Percentiles rank a stretch among this genome's conserved stretches.
These are phyloP conservation scores for Leccinum ochraceum DNA, from an alignment of 768 basidiomycete species.

Conservation along the genomic window DNA sequence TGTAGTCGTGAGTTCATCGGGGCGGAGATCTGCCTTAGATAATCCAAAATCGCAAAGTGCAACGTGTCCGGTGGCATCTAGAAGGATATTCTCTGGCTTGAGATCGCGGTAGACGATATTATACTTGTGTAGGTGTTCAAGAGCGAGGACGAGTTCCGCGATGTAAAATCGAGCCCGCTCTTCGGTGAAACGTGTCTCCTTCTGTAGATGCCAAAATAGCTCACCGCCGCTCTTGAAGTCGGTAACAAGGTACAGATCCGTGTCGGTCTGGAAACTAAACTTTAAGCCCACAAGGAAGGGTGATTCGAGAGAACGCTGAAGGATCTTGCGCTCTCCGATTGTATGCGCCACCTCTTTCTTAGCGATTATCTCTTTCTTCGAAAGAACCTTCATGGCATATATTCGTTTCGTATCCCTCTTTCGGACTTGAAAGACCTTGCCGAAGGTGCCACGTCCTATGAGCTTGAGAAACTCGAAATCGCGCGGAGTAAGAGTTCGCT, in stretches of 20 bases:
- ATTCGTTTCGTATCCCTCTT: slow-evolving; percentile 98
- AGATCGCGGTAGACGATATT: slow-evolving; percentile 96
- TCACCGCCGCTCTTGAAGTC: slow-evolving; percentile 99
- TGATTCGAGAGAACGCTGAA: slow-evolving; percentile 88
- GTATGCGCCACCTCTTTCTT: slow-evolving; percentile 99
- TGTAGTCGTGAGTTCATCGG: slow-evolving; percentile 97
- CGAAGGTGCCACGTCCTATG: slow-evolving; percentile 97
- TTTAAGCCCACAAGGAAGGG: slow-evolving; percentile 99
- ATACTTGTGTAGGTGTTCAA: slow-evolving; percentile 97
- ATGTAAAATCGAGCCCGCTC: slow-evolving; percentile 96
- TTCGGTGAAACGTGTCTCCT: slow-evolving; percentile 91
- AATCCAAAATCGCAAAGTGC: slow-evolving; percentile 98
- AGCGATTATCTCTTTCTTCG: slow-evolving; percentile 97
- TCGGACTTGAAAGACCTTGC: slow-evolving; percentile 97
- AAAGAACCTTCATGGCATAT: slow-evolving; percentile 99
- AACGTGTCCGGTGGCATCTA: slow-evolving; percentile 98
- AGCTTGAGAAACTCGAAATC: slow-evolving; percentile 99
- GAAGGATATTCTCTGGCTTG: slow-evolving; percentile 97
- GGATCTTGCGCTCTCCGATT: slow-evolving; percentile 98
- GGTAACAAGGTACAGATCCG: slow-evolving; percentile 93
- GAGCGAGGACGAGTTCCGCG: slow-evolving; percentile 90
- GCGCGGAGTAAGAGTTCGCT: slow-evolving; percentile 84
- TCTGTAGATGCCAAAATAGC: slow-evolving; percentile 97
- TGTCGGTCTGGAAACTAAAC: slow-evolving; percentile 96
- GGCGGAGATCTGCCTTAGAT: slow-evolving; percentile 91